phyloP scores from a whole-genome alignment of 2,329 filamentous ascomycete genomes.

The Orbilia quercus region DNA sequence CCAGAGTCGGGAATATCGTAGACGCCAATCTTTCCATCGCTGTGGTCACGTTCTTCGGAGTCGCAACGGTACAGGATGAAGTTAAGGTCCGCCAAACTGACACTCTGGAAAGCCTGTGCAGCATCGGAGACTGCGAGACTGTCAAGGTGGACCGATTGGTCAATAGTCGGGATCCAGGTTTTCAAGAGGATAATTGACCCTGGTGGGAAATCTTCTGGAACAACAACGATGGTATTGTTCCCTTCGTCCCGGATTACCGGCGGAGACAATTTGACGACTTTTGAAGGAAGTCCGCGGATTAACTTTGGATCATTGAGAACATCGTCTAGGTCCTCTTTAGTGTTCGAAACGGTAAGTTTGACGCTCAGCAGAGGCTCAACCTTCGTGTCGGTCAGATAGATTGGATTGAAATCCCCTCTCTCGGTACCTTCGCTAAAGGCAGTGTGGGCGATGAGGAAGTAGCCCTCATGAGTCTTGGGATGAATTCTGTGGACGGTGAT shows the following conservation, averaged over 20 bases:
- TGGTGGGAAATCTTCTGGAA: slow-evolving; percentile 86
- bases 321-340: slow-evolving; percentile 73
- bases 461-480: slow-evolving; percentile 88
- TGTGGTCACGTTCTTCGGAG: slow-evolving; percentile 84
- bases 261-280: slow-evolving; percentile 68
- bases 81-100: slow-evolving; percentile 86
- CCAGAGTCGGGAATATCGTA: slow-evolving; percentile 88
- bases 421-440: slow-evolving; percentile 91
- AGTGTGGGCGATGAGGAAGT: slow-evolving; percentile 95
- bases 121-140: slow-evolving; percentile 85
- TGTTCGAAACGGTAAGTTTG: slow-evolving; percentile 88
- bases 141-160: slow-evolving; percentile 72
- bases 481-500: slow-evolving; percentile 96
- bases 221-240: slow-evolving; percentile 80
- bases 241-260: slow-evolving; percentile 78
- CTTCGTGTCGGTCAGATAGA: slow-evolving; percentile 83
- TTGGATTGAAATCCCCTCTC: slow-evolving; percentile 81
- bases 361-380: slow-evolving; percentile 89
- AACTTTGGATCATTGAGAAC: slow-evolving; percentile 76
- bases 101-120: slow-evolving; percentile 78
- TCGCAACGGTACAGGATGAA: slow-evolving; percentile 91
- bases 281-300: slow-evolving; percentile 84
- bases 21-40: slow-evolving; percentile 81
- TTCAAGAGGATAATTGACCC: slow-evolving; percentile 95
- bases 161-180: slow-evolving; percentile 83